Percentiles rank a stretch among this genome's conserved stretches.
These are phyloP conservation scores for Penicillium pulvis DNA, from an alignment of 495 filamentous ascomycete species.

Conservation along the genomic window DNA sequence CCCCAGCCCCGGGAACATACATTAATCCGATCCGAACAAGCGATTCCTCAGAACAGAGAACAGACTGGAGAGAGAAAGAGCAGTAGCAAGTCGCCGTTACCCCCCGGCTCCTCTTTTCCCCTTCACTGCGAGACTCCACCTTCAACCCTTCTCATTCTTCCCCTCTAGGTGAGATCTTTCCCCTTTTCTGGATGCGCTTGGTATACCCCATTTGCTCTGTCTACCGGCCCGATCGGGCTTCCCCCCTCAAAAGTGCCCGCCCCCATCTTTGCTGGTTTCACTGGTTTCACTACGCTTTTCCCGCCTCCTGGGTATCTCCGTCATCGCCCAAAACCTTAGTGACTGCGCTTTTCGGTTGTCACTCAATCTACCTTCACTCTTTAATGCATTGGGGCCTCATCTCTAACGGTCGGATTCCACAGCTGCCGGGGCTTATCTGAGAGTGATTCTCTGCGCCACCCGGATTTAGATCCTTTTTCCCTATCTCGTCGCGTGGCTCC, in stretches of 20 bases:
- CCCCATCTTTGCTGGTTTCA: slow-evolving; percentile 17
- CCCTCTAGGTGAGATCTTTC: slow-evolving; percentile 15
- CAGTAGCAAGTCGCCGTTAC: slow-evolving; percentile 26
- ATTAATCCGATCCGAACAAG: slow-evolving; percentile 52
- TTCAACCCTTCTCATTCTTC: slow-evolving; percentile 13
- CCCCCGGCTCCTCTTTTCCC: slow-evolving; percentile 35
- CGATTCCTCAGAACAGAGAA: slow-evolving; percentile 32
- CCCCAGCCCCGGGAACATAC: slow-evolving; percentile 39
- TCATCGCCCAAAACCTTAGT: slow-evolving; percentile 36
- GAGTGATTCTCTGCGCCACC: slow-evolving; percentile 19
- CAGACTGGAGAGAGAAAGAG: slow-evolving; percentile 15
- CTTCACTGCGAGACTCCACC: slow-evolving; percentile 30
- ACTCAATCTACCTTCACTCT: slow-evolving; percentile 7
- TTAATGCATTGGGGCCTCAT: slow-evolving; percentile 4
- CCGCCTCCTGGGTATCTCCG: slow-evolving; percentile 35
- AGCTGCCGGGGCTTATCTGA: slow-evolving; percentile 10
- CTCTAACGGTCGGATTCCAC: slow-evolving; percentile 11
- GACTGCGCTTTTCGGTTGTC: slow-evolving; percentile 28
- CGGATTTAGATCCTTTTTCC: slow-evolving; percentile 64
- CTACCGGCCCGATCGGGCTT: slow-evolving; percentile 29
- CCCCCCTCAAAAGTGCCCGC: slow-evolving; percentile 15
- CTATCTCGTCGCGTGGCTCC: slow-evolving; percentile 62
- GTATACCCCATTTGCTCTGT: slow-evolving; percentile 11
- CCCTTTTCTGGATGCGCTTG: slow-evolving; percentile 3
- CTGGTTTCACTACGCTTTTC: slow-evolving; percentile 18